Base-by-base conservation (phyloP, 768 basidiomycete species). In the Leucogyrophana mollusca region DNA sequence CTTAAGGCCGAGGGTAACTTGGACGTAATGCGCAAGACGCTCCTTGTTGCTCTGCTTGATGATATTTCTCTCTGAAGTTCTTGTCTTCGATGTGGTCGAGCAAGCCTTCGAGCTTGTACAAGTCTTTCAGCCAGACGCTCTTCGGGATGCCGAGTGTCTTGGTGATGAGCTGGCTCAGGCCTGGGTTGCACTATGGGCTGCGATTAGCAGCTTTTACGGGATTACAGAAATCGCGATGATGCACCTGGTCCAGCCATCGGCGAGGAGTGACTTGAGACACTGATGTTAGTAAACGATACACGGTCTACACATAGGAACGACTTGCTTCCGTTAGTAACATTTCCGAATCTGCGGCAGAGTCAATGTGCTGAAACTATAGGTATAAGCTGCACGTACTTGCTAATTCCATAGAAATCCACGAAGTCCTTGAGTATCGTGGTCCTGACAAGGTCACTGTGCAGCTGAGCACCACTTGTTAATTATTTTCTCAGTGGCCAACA, bases 41-140 rank as follows among this genome's bases (percentile, higher is more conserved):
- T 90, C 83, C 73, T 97, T 98, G 77, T 97, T 98, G 49, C 80
- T 79, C 50, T 82, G 84, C 73, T 94, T 95, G 65, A 94, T 83
- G 27, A 78, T 79, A 99, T 54, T 84, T 78, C 38, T 77, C 68
- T 50, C 83, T 79, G 79, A 99, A 93, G 9, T 67, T 64, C 47
- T 81, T 73, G 62, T 96, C 78, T 37, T 94, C 86, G 3, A 75
- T 78, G 59, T 78, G 77, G 20, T 83, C 76, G 24, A 90, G 71
- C 45, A 98, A 72, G n/a, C 80, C 84, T 52, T 90, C 77, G 38
- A 99, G 82, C 60, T 83, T 80, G 40, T 73, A 70, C 42, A 94
- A 73, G 56, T 95, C 84, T 65, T 89, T 93, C 45, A 97, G 71
- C 93, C 94, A 99, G 5, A 76, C 80, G 11, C 69, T 73, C 64